Conservation (phyloP, 345 rosid genomes). For the Sonneratia caseolaris region DNA sequence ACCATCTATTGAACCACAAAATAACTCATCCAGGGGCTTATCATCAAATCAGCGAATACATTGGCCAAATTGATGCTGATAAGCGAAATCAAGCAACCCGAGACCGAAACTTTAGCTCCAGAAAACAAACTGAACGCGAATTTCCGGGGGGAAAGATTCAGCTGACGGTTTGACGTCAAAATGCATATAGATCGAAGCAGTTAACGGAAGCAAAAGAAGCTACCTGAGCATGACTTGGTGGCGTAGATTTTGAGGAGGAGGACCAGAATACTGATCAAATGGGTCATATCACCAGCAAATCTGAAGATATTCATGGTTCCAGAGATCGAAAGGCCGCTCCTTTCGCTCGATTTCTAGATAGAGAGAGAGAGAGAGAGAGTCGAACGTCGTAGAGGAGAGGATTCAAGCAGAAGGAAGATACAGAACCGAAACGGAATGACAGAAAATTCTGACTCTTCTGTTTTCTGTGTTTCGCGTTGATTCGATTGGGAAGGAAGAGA, state of each 20-base stretch:
- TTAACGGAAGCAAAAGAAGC: conserved; percentile 2
- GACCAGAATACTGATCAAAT: conserved; percentile 72
- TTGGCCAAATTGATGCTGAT: background rate
- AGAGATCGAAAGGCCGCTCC: background rate
- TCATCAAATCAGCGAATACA: background rate
- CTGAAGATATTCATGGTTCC: conserved; percentile 82
- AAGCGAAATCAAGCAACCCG: background rate
- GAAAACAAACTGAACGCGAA: background rate
- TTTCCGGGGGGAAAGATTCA: background rate
- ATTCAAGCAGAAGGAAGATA: background rate
- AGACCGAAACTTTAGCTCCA: background rate
- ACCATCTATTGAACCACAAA: background rate
- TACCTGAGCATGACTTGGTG: conserved; percentile 89
- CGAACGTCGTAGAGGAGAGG: background rate
- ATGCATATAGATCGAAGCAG: background rate
- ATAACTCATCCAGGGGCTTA: background rate
- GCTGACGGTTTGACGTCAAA: conserved; percentile 3
- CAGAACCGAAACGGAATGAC: background rate
- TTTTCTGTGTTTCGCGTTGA: background rate
- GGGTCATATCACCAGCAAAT: conserved; percentile 93
- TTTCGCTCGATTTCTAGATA: too few relatives aligned
- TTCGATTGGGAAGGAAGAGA: background rate
- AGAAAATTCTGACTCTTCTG: background rate
- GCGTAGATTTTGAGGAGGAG: conserved; percentile 98
- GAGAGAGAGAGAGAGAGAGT: too few relatives aligned